Conservation (phyloP, 768 basidiomycete species). For the Boletus bicolor region DNA sequence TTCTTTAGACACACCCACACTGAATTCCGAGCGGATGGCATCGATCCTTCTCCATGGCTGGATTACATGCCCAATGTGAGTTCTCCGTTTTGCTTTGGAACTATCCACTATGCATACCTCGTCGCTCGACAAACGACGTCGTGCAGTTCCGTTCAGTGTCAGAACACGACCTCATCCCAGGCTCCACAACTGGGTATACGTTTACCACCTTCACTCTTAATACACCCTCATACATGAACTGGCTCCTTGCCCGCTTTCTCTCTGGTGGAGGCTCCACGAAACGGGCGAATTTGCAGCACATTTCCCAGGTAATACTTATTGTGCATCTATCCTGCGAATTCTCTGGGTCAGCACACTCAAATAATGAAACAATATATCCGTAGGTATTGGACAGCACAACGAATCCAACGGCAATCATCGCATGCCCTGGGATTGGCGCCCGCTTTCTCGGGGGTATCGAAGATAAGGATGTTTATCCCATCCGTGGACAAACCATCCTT, state of each 20-base stretch:
- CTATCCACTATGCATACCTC: neutral
- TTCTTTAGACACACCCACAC: slow-evolving; percentile 65
- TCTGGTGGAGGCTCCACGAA: slow-evolving; percentile 58
- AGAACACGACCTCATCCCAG: slow-evolving; percentile 38
- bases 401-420: slow-evolving; percentile 47
- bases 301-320: slow-evolving; percentile 48
- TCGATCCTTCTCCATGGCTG: slow-evolving; percentile 33
- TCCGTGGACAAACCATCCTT: slow-evolving; percentile 45
- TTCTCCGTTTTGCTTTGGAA: neutral
- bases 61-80: slow-evolving; percentile 55
- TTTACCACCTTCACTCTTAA: slow-evolving; percentile 74
- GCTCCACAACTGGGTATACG: slow-evolving; percentile 46
- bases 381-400: slow-evolving; percentile 15
- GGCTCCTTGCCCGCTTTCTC: slow-evolving; percentile 58
- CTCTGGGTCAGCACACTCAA: neutral
- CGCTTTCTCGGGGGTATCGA: slow-evolving; percentile 50
- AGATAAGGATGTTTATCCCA: slow-evolving; percentile 45
- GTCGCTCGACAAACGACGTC: neutral
- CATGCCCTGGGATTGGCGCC: slow-evolving; percentile 68
- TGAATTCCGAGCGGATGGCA: slow-evolving; percentile 49
- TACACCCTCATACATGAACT: slow-evolving; percentile 57
- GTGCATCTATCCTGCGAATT: neutral
- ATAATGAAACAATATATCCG: neutral
- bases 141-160: slow-evolving; percentile 37
- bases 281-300: slow-evolving; percentile 62